phyloP scores from a whole-genome alignment of 805 yeast genomes.

The Starmerella sirachaensis region DNA sequence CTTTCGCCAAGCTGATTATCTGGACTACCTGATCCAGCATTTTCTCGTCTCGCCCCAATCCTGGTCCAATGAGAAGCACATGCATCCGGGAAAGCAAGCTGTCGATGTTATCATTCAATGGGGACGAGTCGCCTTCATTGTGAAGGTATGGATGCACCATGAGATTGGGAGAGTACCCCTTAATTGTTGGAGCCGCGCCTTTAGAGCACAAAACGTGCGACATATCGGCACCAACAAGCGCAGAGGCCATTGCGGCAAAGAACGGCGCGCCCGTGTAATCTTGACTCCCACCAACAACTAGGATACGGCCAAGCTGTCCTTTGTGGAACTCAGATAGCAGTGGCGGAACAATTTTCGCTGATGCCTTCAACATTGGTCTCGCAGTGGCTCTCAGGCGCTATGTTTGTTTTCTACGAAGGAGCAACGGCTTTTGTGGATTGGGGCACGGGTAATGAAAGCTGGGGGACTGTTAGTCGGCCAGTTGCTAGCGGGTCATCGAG shows the following conservation, averaged over 20 bases:
- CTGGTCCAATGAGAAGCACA: conserved; percentile 84
- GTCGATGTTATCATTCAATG: conserved; percentile 22
- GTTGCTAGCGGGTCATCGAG: no score
- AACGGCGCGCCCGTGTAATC: conserved; percentile 97
- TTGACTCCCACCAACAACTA: conserved; percentile 85
- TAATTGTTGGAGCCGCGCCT: conserved; percentile 67
- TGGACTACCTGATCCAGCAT: conserved; percentile 52
- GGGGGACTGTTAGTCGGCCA: no score
- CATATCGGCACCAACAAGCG: conserved; percentile 76
- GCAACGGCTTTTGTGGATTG: no score
- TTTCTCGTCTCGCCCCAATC: conserved; percentile 69
- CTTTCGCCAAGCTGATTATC: conserved; percentile 46
- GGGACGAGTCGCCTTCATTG: conserved; percentile 33
- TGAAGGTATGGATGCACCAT: conserved; percentile 88
- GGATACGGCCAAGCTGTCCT: conserved; percentile 83
- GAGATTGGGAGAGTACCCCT: conserved; percentile 77
- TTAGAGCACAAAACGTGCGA: conserved; percentile 80
- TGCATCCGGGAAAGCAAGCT: conserved; percentile 59
- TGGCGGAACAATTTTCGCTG: conserved; percentile 55
- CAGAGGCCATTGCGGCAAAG: conserved; percentile 76
- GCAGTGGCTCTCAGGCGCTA: no score
- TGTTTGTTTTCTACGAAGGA: no score
- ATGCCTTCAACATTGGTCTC: conserved; percentile 30
- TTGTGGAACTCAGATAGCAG: conserved; percentile 45
- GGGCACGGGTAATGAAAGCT: no score